phyloP scores from a whole-genome alignment of 208 protist species.

The Trypanosoma mega region DNA sequence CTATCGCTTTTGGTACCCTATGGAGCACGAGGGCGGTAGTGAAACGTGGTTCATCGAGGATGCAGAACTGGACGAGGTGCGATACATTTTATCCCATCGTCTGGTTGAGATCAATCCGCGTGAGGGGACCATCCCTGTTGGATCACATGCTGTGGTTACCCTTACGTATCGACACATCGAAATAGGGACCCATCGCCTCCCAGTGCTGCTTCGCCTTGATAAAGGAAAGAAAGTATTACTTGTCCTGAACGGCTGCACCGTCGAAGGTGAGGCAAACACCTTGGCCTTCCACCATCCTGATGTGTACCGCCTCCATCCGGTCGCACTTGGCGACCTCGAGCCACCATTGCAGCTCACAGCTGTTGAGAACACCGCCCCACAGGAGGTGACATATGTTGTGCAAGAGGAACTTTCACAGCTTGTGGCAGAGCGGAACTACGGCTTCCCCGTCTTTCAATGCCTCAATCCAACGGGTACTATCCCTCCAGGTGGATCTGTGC shows the following conservation, averaged over 20 bases:
- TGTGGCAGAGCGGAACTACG: conserved; percentile 62
- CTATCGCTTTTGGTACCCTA: conserved; percentile 84
- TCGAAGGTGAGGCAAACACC: conserved; percentile 43
- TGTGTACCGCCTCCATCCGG: conserved; percentile 66
- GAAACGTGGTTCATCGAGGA: conserved; percentile 89
- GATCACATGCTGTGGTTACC: conserved; percentile 46
- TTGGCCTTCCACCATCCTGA: conserved; percentile 67
- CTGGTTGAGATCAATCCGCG: conserved; percentile 71
- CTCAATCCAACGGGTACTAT: conserved; percentile 78
- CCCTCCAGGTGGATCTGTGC: conserved; percentile 36
- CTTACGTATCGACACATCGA: conserved; percentile 64
- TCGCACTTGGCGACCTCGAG: conserved; percentile 87
- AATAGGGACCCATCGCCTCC: conserved; percentile 76
- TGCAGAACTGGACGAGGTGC: conserved; percentile 64
- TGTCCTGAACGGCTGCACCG: conserved; percentile 81
- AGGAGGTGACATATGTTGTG: conserved; percentile 64
- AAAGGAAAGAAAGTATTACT: conserved; percentile 78
- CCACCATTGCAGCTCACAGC: conserved; percentile 82
- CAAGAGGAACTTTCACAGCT: conserved; percentile 45
- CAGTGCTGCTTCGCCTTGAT: conserved; percentile 72
- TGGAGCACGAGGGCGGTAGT: conserved; percentile 72
- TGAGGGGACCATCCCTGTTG: conserved; percentile 57
- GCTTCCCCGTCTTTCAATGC: conserved; percentile 89
- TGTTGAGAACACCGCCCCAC: conserved; percentile 65
- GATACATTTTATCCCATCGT: conserved; percentile 62